Percentiles rank a stretch among this genome's conserved stretches.
phyloP scores from a whole-genome alignment of 345 rosid genomes.

The Eucalyptus marginata region DNA sequence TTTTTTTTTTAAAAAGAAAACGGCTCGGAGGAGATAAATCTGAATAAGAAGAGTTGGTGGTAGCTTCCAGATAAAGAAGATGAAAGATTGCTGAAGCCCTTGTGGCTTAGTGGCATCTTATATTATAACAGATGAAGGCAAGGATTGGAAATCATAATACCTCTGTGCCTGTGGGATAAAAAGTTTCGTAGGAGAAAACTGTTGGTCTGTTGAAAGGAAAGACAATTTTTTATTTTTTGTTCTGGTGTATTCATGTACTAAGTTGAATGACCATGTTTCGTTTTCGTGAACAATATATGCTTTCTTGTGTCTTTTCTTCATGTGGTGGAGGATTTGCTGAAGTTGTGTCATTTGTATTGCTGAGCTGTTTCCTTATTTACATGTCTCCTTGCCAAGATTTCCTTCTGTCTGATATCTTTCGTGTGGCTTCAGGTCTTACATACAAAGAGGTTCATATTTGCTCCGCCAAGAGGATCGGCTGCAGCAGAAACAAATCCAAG shows the following conservation, averaged over 20 bases:
- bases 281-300: neutral
- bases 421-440: conserved; percentile 41
- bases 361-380: neutral
- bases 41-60: neutral
- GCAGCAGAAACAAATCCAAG: conserved; percentile 98
- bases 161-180: neutral
- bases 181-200: neutral
- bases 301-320: neutral
- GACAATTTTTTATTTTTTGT: neutral
- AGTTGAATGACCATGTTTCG: neutral
- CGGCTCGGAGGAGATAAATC: neutral
- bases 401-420: neutral
- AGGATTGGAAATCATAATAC: neutral
- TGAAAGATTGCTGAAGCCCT: neutral
- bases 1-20: neutral
- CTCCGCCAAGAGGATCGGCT: conserved; percentile 95
- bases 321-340: neutral
- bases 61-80: neutral
- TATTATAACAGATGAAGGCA: neutral
- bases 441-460: conserved; percentile 66
- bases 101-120: neutral
- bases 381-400: neutral
- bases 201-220: neutral
- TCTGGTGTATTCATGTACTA: neutral
- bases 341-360: neutral